phyloP scores from a whole-genome alignment of 2,329 filamentous ascomycete genomes.

The Pseudogymnoascus sp. region DNA sequence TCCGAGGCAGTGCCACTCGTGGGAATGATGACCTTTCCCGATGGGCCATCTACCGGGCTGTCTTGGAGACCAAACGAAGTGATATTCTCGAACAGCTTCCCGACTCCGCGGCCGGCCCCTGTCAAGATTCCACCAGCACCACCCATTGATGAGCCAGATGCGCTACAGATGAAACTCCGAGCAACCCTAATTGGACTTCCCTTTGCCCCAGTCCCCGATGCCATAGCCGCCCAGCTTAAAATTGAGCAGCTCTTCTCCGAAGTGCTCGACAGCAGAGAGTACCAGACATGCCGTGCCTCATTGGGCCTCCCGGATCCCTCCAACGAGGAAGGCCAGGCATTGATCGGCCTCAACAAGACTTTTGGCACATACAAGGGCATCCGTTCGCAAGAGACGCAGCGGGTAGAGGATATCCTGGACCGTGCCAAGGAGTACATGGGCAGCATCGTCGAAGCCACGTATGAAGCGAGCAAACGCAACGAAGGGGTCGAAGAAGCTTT shows the following conservation, averaged over 20 bases:
- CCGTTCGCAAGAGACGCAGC: not conserved
- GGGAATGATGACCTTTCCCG: not conserved
- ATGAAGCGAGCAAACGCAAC: not conserved
- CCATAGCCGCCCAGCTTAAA: not conserved
- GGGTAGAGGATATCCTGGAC: not conserved
- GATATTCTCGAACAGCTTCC: not conserved
- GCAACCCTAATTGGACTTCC: not conserved
- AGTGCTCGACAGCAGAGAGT: not conserved
- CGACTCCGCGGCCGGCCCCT: not conserved
- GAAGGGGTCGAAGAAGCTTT: not conserved
- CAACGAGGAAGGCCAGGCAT: not conserved
- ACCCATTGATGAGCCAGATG: not conserved
- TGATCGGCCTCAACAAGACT: not conserved
- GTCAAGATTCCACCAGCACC: not conserved
- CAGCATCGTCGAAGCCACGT: not conserved
- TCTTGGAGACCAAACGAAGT: not conserved
- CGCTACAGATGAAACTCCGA: not conserved
- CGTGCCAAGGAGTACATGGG: not conserved
- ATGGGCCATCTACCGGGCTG: not conserved
- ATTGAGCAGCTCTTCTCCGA: not conserved
- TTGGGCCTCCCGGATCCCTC: not conserved
- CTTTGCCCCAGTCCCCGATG: not conserved
- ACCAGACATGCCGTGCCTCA: not conserved
- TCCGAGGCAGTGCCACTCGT: not conserved
- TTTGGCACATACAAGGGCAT: not conserved